phyloP scores from a whole-genome alignment of 257 asterid species.

The Penstemon barbatus region DNA sequence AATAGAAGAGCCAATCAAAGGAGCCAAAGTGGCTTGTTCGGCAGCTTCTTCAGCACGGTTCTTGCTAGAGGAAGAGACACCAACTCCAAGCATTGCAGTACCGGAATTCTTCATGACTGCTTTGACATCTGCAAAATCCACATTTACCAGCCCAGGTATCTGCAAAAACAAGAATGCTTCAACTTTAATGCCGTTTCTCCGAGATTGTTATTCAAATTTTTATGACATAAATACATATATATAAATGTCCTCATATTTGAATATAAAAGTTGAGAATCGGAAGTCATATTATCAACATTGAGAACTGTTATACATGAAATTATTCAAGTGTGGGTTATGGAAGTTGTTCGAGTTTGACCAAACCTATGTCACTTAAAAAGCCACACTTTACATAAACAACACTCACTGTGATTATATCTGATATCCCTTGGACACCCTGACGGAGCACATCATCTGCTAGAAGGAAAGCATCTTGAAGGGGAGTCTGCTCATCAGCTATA shows the following conservation, averaged over 20 bases:
- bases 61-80: constrained; percentile 89
- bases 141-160: constrained; percentile 98
- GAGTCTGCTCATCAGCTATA: constrained; percentile 90
- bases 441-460: constrained; percentile 97
- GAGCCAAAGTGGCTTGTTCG: constrained; percentile 96
- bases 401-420: constrained; percentile 91
- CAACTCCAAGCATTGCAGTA: constrained; percentile 99
- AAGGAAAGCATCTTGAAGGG: constrained; percentile 98
- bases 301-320: too few relatives aligned
- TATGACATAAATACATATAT: background rate
- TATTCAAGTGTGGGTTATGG: too few relatives aligned
- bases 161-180: constrained; percentile 40
- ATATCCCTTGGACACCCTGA: constrained; percentile 98
- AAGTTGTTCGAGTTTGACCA: too few relatives aligned
- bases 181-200: background rate
- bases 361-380: too few relatives aligned
- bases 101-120: constrained; percentile 99
- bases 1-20: constrained; percentile 90
- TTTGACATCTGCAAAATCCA: constrained; percentile 96
- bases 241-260: background rate
- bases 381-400: background rate
- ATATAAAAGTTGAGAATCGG: background rate
- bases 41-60: constrained; percentile 99
- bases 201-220: background rate
- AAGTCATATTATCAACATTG: too few relatives aligned